phyloP scores from a whole-genome alignment of 148 eudicot genomes.

The Persicaria maculosa region DNA sequence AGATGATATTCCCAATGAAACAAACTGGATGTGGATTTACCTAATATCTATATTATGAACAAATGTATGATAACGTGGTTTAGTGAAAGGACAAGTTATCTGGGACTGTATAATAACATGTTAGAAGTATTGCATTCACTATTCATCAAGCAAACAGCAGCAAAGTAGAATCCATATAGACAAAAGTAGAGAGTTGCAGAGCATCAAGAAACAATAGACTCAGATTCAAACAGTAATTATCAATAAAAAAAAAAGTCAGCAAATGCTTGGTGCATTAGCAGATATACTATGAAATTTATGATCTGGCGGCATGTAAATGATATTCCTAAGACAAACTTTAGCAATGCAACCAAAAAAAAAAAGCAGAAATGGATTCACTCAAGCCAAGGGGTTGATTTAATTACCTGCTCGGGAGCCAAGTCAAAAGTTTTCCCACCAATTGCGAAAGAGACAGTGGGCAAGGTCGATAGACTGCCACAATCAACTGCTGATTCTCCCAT shows the following conservation, averaged over 20 bases:
- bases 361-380: background rate
- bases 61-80: background rate
- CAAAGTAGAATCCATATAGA: background rate
- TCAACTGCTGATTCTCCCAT: slow-evolving; percentile 90
- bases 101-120: background rate
- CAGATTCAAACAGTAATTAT: background rate
- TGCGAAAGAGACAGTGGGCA: slow-evolving; percentile 72
- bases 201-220: background rate
- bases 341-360: background rate
- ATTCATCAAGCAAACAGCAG: background rate
- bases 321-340: background rate
- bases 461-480: slow-evolving; percentile 48
- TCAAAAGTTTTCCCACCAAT: slow-evolving; percentile 76
- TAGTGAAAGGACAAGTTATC: background rate
- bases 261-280: no score
- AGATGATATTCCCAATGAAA: background rate
- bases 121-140: background rate
- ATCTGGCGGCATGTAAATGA: background rate
- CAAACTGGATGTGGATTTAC: background rate
- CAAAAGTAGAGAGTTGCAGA: background rate
- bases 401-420: slow-evolving; percentile 69
- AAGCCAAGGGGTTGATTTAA: background rate
- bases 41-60: slow-evolving; percentile 2
- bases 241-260: no score
- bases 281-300: no score